Conservation (phyloP, 2,329 filamentous ascomycete genomes). For the Paramyrothecium roridum region DNA sequence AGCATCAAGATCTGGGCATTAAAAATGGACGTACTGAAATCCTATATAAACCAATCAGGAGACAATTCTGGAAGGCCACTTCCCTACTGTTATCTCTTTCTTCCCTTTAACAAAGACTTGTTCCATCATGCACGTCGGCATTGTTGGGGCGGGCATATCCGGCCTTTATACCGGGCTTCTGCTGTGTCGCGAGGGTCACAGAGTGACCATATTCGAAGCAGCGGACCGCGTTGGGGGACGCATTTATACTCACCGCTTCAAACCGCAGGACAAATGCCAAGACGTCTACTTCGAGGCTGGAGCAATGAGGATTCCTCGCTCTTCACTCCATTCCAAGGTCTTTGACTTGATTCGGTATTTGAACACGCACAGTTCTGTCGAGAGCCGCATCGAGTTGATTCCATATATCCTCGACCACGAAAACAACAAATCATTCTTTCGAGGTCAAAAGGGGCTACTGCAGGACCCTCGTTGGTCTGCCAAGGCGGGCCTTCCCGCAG, state of each 20-base stretch:
- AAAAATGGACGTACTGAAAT: background rate
- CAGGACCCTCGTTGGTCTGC: slow-evolving; percentile 1
- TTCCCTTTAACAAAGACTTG: background rate
- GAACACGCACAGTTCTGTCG: background rate
- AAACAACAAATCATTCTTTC: slow-evolving; percentile 4
- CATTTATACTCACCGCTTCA: slow-evolving; percentile 3
- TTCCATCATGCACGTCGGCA: slow-evolving; percentile 3
- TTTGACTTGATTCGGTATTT: slow-evolving; percentile 4
- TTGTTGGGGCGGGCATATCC: slow-evolving; percentile 3
- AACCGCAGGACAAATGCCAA: background rate
- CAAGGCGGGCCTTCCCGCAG: background rate
- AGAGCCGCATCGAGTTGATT: slow-evolving; percentile 2
- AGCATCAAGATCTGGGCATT: background rate
- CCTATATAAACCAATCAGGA: background rate
- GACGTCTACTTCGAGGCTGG: slow-evolving; percentile 4
- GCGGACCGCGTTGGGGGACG: slow-evolving; percentile 2
- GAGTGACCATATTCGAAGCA: slow-evolving; percentile 5
- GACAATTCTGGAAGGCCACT: background rate
- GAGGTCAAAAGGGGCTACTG: background rate
- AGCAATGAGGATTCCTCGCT: slow-evolving; percentile 4
- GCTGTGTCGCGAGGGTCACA: slow-evolving; percentile 2
- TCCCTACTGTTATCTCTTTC: background rate
- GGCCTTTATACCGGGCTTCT: slow-evolving; percentile 3
- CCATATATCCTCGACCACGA: slow-evolving; percentile 5
- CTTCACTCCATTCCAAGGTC: slow-evolving; percentile 1